Conservation (phyloP, 108 stramenopile species). For the Cyclotella kingstonii region DNA sequence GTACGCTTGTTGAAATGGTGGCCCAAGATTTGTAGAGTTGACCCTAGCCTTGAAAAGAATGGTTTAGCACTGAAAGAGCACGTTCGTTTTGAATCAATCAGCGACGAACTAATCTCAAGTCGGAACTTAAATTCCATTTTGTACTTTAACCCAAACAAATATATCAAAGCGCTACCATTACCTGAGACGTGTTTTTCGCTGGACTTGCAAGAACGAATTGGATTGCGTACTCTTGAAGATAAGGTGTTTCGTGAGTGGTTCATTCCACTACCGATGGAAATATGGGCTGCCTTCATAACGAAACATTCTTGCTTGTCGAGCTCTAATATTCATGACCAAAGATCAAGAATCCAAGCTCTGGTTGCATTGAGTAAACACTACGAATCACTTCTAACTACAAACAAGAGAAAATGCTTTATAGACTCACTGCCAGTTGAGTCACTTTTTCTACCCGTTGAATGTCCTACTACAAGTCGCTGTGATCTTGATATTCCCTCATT, state of each 20-base stretch:
- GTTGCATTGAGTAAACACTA: conserved; percentile 54
- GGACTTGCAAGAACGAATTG: conserved; percentile 48
- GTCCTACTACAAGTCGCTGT: too few relatives aligned
- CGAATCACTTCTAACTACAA: conserved; percentile 14
- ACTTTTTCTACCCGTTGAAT: conserved; percentile 17
- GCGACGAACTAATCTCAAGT: conserved; percentile 12
- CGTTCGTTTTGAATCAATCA: conserved; percentile 39
- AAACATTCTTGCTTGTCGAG: conserved; percentile 53
- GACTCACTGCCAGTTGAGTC: conserved; percentile 10
- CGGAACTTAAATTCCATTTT: conserved; percentile 48
- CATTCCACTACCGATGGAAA: conserved; percentile 54
- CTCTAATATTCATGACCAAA: conserved; percentile 49
- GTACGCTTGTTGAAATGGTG: conserved; percentile 71
- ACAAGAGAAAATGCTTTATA: conserved; percentile 12
- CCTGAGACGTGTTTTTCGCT: conserved; percentile 58
- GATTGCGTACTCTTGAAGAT: conserved; percentile 47
- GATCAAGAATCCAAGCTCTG: conserved; percentile 38
- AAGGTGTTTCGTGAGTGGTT: conserved; percentile 51
- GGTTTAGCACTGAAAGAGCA: conserved; percentile 48
- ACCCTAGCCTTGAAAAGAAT: conserved; percentile 29
- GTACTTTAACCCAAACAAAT: conserved; percentile 54
- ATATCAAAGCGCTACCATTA: conserved; percentile 53
- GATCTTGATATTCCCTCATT: conserved; percentile 53
- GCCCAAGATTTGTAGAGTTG: conserved; percentile 50
- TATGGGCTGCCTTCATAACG: conserved; percentile 63